Base-by-base conservation (phyloP, 2,329 filamentous ascomycete species). In the Colletotrichum tamarilloi region DNA sequence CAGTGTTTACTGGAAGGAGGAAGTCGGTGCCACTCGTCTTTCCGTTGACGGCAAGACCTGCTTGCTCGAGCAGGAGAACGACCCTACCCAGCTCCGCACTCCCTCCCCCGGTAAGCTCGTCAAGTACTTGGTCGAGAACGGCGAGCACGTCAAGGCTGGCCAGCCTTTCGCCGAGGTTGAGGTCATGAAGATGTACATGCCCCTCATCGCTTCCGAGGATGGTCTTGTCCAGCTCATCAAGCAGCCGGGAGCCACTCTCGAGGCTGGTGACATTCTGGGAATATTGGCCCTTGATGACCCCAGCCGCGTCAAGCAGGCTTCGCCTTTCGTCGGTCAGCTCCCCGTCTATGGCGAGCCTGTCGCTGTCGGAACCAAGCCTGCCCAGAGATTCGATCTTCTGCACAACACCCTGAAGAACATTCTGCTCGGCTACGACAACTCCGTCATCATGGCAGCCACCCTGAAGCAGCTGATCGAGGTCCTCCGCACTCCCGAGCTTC, bases 151-250 rank as follows among this genome's bases (percentile, higher is more conserved):
- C 84, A 93, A 91, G 83, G 95, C 97, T 78, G 96, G 96, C 70
- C 94, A 98, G 84, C 88, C 96, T 42, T 99, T 95, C 80, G 97
- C 97, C 68, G 97, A 99, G 84, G 96, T 99, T 53, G 97, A 99
- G 85, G 97, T 99, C 85, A 99, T 99, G 97, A 99, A 99, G 90
- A 99, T 99, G 97, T 98, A 98, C 90, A 99, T 99, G 97, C 97
- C 97, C 80, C 89, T 99, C 68, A 90, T 99, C 74, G 94, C 97
- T 3, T 93, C 95, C 81, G 97, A 99, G 83, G 97, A 98, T 79
- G 97, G 97, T 87, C 90, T 97, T 67, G 96, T 99, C 69, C 97
- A 98, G 86, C 91, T 99, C 79, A 98, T 99, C 88, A 99, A 99
- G 91, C 97, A 98, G 86, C 97, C 97, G 75, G 97, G 97, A 82